Evolutionary conservation across 805 yeast species (phyloP).

Genomic region (Starmerella davenportii): DNA sequence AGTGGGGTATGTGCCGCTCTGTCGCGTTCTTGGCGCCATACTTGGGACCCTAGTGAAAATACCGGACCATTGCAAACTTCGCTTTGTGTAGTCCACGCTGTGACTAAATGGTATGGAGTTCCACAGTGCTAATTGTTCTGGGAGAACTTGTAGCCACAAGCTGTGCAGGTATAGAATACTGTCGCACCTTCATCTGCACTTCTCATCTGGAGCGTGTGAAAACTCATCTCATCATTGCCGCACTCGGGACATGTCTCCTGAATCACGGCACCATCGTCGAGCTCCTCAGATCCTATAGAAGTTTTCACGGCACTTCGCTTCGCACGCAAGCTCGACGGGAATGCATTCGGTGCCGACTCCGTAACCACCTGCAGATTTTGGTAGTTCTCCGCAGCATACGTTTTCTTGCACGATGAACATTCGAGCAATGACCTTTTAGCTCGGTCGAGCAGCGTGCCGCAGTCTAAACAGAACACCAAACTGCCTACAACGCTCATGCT

Average conservation of each 20-base stretch:
- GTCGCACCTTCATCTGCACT: slow-evolving; percentile 99
- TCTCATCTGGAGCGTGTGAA: slow-evolving; percentile 88
- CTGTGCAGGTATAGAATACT: slow-evolving; percentile 88
- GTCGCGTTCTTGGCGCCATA: too few relatives aligned
- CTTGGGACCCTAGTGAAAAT: too few relatives aligned
- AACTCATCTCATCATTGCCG: slow-evolving; percentile 95
- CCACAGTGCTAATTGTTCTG: slow-evolving; percentile 65
- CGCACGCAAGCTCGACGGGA: slow-evolving; percentile 67
- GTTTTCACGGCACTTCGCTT: slow-evolving; percentile 87
- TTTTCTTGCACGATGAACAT: slow-evolving; percentile 37
- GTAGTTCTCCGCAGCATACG: slow-evolving; percentile 34
- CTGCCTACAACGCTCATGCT: slow-evolving; percentile 89
- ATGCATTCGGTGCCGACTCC: slow-evolving; percentile 76
- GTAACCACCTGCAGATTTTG: slow-evolving; percentile 74
- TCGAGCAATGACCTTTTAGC: slow-evolving; percentile 23
- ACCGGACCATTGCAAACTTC: too few relatives aligned
- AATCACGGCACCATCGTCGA: slow-evolving; percentile 90
- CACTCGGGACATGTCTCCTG: slow-evolving; percentile 98
- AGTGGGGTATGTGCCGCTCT: too few relatives aligned
- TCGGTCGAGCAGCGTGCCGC: slow-evolving; percentile 78
- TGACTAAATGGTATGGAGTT: too few relatives aligned
- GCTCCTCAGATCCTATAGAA: slow-evolving; percentile 49
- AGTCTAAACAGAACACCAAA: slow-evolving; percentile 76
- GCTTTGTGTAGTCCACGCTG: too few relatives aligned
- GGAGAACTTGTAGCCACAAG: slow-evolving; percentile 84